phyloP scores from a whole-genome alignment of 495 filamentous ascomycete genomes.

The Chaetomium cochliodes region DNA sequence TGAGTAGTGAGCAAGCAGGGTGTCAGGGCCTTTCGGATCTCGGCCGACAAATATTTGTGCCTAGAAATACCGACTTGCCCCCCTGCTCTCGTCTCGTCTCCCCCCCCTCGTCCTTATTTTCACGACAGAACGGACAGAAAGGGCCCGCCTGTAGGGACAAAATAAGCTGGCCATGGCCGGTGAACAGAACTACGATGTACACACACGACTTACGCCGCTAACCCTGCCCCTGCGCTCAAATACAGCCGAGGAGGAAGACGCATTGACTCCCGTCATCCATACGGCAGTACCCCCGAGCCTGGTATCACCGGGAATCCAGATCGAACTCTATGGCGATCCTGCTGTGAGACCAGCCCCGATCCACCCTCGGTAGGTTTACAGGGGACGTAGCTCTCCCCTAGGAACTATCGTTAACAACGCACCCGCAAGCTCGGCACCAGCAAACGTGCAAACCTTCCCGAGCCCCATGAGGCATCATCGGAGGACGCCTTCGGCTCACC shows the following conservation, averaged over 20 bases:
- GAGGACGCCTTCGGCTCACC: slow-evolving; percentile 66
- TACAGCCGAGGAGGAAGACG: slow-evolving; percentile 1
- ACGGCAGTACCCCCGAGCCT: slow-evolving; percentile 30
- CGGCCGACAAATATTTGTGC: no score
- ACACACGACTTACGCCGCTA: slow-evolving; percentile 12
- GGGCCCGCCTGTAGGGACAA: not conserved
- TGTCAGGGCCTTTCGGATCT: no score
- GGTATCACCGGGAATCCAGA: slow-evolving; percentile 41
- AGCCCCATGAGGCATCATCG: slow-evolving; percentile 75
- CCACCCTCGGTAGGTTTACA: slow-evolving; percentile 38
- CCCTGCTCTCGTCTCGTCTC: not conserved
- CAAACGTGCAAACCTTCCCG: slow-evolving; percentile 45
- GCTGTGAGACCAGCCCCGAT: slow-evolving; percentile 20
- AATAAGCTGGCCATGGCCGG: slow-evolving; percentile 11
- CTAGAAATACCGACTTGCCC: not conserved
- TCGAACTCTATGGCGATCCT: slow-evolving; percentile 40
- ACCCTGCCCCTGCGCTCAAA: slow-evolving; percentile 28
- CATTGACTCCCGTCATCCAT: slow-evolving; percentile 19
- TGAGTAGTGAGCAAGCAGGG: no score
- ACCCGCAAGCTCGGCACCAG: slow-evolving; percentile 41
- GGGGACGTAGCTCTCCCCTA: not conserved
- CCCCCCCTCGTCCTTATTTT: not conserved
- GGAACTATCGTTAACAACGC: not conserved
- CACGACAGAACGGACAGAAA: not conserved
- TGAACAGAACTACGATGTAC: slow-evolving; percentile 6